phyloP scores from a whole-genome alignment of 2,329 filamentous ascomycete genomes.

The Lachnellula subtilissima region DNA sequence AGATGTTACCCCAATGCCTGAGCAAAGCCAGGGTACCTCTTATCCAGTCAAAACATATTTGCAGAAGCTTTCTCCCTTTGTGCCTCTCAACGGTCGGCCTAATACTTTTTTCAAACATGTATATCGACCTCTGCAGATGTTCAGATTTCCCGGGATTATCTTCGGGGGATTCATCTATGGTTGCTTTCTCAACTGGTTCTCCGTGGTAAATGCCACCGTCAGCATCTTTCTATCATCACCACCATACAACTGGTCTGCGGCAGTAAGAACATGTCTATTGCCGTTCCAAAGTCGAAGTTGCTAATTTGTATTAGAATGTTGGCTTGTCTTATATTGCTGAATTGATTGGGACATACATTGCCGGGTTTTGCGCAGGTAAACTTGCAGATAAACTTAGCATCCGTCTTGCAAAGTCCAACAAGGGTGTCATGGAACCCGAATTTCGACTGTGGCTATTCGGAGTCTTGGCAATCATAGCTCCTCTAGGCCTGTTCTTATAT shows the following conservation, averaged over 20 bases:
- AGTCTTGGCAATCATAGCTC: constrained; percentile 35
- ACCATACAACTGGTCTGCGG: too few relatives aligned
- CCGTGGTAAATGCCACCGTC: too few relatives aligned
- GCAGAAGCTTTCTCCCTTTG: not conserved
- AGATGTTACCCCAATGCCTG: not conserved
- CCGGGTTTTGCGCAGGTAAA: not conserved
- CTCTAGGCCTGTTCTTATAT: constrained; percentile 41
- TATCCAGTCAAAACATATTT: not conserved
- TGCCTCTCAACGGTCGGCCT: too few relatives aligned
- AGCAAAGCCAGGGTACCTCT: not conserved
- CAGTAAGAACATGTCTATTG: too few relatives aligned
- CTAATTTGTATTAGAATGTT: not conserved
- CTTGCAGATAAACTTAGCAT: constrained; percentile 21
- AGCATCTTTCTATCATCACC: too few relatives aligned
- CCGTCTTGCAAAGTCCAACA: constrained; percentile 35
- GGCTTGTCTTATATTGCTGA: not conserved
- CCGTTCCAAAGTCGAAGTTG: too few relatives aligned
- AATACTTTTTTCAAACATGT: too few relatives aligned
- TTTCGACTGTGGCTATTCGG: constrained; percentile 24
- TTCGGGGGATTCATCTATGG: too few relatives aligned
- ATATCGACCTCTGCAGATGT: too few relatives aligned
- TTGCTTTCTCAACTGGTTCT: too few relatives aligned
- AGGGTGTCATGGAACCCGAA: constrained; percentile 30
- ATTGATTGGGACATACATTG: not conserved
- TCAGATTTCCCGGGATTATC: too few relatives aligned